Percentiles rank a stretch among this genome's conserved stretches.
Conservation (phyloP, 2,329 filamentous ascomycete species). For the Trichoderma atrobrunneum region DNA sequence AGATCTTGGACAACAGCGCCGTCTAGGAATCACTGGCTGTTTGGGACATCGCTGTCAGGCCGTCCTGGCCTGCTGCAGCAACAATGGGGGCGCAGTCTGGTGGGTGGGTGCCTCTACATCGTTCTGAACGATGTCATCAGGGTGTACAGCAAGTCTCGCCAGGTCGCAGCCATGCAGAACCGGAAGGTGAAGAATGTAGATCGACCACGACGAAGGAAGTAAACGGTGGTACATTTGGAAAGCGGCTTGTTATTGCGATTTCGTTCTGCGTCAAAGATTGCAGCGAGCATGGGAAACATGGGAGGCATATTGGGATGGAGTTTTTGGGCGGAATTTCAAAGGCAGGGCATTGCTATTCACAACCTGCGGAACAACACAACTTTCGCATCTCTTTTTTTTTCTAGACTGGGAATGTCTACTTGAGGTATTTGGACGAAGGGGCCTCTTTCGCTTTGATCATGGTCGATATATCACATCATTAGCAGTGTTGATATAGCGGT, state of each 20-base stretch:
- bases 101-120: conserved; percentile 86
- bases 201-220: conserved; percentile 28
- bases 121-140: conserved; percentile 69
- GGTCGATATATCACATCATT: neutral
- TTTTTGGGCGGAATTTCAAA: conserved; percentile 5
- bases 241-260: conserved; percentile 1
- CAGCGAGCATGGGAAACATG: conserved; percentile 8
- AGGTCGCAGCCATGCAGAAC: conserved; percentile 54
- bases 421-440: neutral
- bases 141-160: conserved; percentile 63
- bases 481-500: neutral
- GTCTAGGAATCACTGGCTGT: conserved; percentile 26
- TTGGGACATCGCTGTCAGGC: conserved; percentile 25
- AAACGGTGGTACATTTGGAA: neutral
- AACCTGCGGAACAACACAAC: neutral
- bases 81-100: conserved; percentile 83
- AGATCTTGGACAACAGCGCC: conserved; percentile 58
- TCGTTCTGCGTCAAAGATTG: neutral
- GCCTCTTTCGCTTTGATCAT: neutral
- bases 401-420: neutral
- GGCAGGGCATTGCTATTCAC: neutral
- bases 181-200: conserved; percentile 54
- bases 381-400: neutral
- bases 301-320: conserved; percentile 10
- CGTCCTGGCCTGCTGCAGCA: conserved; percentile 71